Base-by-base conservation (phyloP, 2,329 filamentous ascomycete genomes). In the Botrytis hyacinthi region DNA sequence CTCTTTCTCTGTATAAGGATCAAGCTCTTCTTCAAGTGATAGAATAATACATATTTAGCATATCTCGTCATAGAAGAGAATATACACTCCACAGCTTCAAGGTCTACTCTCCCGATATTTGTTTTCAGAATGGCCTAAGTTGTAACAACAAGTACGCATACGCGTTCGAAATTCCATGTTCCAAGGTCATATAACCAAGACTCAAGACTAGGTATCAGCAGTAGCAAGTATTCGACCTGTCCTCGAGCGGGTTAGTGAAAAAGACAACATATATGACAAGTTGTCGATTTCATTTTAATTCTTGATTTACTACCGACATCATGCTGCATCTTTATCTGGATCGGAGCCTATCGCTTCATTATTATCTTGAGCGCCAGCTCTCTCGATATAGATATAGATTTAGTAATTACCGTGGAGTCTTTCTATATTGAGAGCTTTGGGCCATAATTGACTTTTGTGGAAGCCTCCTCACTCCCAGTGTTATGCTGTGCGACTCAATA, bases 91-190 rank as follows among this genome's bases (percentile, higher is more conserved):
- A 18, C 29, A 32, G n/a, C 12, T 5, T 57, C n/a, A 57, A 29
- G n/a, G 51, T 8, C 14, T 2, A 57, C 1, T 57, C 6, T 57
- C n/a, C 8, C n/a, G 6, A 57, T 18, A 9, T 57, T 3, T 18
- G 6, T 29, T 18, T 18, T 18, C n/a, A 32, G n/a, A 1, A 1
- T 57, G n/a, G 7, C 3, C 14, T 57, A 3, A 0, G 3, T 18
- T 57, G 51, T 29, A 29, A 57, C 14, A 29, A 32, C 4, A 57
- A 57, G n/a, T 57, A 14, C 18, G 51, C 9, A 29, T 54, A 0
- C 18, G n/a, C 2, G n/a, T 57, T 57, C n/a, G 14, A 18, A 8
- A 9, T 32, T 57, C 14, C 4, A 18, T 29, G 16, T 51, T 51
- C 26, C 26, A 57, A 29, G n/a, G 51, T 57, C 18, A 7, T 29